These are phyloP conservation scores for Trichosporon sp. DNA, from an alignment of 1,284 basidiomycete genomes.

Conservation along the genomic window DNA sequence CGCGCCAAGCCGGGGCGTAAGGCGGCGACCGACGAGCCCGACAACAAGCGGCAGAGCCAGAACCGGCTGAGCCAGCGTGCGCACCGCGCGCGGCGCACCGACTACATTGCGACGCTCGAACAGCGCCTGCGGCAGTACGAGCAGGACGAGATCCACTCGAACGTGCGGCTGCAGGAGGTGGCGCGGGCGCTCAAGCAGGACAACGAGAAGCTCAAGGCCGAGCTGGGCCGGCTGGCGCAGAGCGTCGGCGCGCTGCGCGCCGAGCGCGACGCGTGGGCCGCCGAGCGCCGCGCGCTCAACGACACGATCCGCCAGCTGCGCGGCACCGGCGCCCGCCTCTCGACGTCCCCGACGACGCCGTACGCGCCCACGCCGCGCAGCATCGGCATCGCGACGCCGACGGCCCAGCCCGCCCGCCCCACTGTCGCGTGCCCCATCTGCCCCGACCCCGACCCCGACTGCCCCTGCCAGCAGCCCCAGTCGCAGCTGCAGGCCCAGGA, in stretches of 20 bases:
- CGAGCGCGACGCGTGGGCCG: slow-evolving; percentile 43
- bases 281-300: slow-evolving; percentile 12
- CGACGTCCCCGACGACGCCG: slow-evolving; percentile 8
- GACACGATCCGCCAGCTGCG: slow-evolving; percentile 9
- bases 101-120: slow-evolving; percentile 83
- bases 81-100: slow-evolving; percentile 83
- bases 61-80: slow-evolving; percentile 81
- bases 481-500: slow-evolving; percentile 4
- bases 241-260: slow-evolving; percentile 64
- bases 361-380: slow-evolving; percentile 8
- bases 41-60: slow-evolving; percentile 42
- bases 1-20: slow-evolving; percentile 85
- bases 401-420: slow-evolving; percentile 5
- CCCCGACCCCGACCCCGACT: slow-evolving; percentile 47
- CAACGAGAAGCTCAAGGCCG: slow-evolving; percentile 55
- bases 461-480: slow-evolving; percentile 39
- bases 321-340: not conserved
- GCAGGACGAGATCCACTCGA: slow-evolving; percentile 83
- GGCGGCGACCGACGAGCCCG: slow-evolving; percentile 67
- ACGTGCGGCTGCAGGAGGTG: slow-evolving; percentile 76
- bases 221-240: slow-evolving; percentile 57
- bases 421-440: slow-evolving; percentile 43
- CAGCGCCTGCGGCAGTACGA: slow-evolving; percentile 80
- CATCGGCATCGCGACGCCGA: not conserved
- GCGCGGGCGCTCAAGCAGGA: slow-evolving; percentile 84